Evolutionary conservation across 2,329 filamentous ascomycete species (phyloP).

Genomic region (Exophiala bonariae): DNA sequence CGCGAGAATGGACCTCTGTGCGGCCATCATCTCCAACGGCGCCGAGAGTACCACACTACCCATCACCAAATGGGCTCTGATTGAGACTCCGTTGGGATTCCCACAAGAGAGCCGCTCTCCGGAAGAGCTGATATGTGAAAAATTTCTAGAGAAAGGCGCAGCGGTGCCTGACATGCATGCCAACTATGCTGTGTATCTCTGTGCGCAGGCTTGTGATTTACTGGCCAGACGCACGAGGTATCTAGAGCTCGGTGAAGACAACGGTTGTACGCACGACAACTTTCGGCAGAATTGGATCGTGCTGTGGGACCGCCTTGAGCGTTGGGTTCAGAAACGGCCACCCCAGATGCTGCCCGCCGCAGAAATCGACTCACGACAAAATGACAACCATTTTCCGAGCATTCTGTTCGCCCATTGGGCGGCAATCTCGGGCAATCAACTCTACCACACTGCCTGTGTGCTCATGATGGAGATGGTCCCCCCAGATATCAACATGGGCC

Average conservation of each 20-base stretch:
- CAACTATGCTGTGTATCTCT: slow-evolving; percentile 60
- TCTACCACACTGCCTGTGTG: slow-evolving; percentile 58
- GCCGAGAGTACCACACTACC: slow-evolving; percentile 51
- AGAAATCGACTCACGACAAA: slow-evolving; percentile 30
- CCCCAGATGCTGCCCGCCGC: slow-evolving; percentile 47
- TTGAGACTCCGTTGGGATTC: slow-evolving; percentile 37
- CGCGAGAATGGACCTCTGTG: slow-evolving; percentile 59
- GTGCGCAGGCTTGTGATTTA: slow-evolving; percentile 53
- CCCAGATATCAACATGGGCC: slow-evolving; percentile 38
- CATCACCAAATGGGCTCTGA: slow-evolving; percentile 49
- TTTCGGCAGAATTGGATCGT: slow-evolving; percentile 48
- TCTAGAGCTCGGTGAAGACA: slow-evolving; percentile 48
- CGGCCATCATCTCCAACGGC: slow-evolving; percentile 54
- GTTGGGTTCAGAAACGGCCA: slow-evolving; percentile 50
- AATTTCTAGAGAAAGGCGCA: slow-evolving; percentile 37
- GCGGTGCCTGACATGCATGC: slow-evolving; percentile 56
- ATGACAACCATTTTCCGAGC: slow-evolving; percentile 50
- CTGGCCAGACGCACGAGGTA: slow-evolving; percentile 51
- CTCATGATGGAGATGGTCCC: slow-evolving; percentile 51
- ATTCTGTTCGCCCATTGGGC: slow-evolving; percentile 56
- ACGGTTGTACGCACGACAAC: slow-evolving; percentile 42
- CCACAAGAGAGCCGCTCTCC: background rate
- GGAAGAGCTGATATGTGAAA: slow-evolving; percentile 12
- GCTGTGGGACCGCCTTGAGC: slow-evolving; percentile 53
- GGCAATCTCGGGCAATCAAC: slow-evolving; percentile 58